Conservation (phyloP, 257 asterid species). For the Jacaranda copaia region DNA sequence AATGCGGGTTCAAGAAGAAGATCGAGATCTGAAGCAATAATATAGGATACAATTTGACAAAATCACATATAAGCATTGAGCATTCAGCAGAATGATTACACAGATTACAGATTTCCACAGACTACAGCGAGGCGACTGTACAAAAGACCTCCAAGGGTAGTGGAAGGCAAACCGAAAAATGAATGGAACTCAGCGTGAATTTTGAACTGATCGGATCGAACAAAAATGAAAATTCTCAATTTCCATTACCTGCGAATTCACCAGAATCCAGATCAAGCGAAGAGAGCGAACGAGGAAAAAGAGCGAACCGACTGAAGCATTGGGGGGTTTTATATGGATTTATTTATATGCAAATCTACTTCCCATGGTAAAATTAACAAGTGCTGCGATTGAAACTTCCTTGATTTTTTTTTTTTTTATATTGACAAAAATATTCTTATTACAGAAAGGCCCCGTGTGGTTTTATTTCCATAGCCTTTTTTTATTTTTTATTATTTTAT, state of each 20-base stretch:
- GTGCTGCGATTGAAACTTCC: neutral
- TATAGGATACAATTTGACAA: neutral
- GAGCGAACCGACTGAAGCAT: constrained; percentile 7
- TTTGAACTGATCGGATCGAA: constrained; percentile 38
- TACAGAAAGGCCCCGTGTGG: too few species aligned
- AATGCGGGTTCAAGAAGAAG: neutral
- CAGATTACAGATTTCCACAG: constrained; percentile 19
- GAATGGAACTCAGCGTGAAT: neutral
- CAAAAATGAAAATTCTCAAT: neutral
- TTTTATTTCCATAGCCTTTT: too few species aligned
- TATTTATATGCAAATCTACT: neutral
- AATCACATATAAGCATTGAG: neutral
- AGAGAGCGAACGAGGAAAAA: constrained; percentile 21
- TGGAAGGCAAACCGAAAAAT: neutral
- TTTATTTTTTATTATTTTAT: too few species aligned
- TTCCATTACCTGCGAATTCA: constrained; percentile 39
- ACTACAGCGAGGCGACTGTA: neutral
- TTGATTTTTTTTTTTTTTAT: too few species aligned
- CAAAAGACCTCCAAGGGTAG: neutral
- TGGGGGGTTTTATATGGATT: constrained; percentile 1
- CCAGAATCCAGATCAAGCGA: constrained; percentile 44
- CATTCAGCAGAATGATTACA: neutral
- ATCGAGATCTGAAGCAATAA: constrained; percentile 32
- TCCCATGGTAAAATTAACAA: neutral
- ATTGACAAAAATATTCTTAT: too few species aligned